Base-by-base conservation (phyloP, 108 stramenopile species). In the Pinguiococcus pyrenoidosus region DNA sequence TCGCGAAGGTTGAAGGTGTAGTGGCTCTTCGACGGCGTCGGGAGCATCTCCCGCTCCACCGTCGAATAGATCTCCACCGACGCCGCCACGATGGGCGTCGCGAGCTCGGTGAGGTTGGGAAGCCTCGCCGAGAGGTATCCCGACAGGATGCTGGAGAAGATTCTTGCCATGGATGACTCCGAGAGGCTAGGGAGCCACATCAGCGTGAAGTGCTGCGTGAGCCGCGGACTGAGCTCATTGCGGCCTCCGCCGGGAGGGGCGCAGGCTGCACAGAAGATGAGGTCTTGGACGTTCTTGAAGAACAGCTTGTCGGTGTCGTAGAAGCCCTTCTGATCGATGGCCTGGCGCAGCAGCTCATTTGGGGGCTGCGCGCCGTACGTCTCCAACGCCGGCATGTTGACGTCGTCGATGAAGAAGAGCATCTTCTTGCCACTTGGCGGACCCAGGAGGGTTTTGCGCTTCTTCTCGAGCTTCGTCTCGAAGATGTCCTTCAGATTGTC, bases 321-420 rank as follows among this genome's bases (percentile, higher is more conserved):
- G 49, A 69, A 74, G 17, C 69, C 73, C 8, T 63, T 57, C 10
- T 63, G 64, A 46, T 77, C 76, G 17, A 77, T 51, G 23, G 47
- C 58, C 55, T 56, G 75, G 9, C 76, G 70, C 4, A 77, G 35
- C 23, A 77, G 63, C 49, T 77, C 76, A 20, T 72, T 75, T 8
- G 76, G 76, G 2, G 76, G 76, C 44, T 75, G 73, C 4, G 76
- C 73, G 8, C 73, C 74, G 41, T 75, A 75, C 6, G 59, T 71
- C 54, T 77, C 76, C 1, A 69, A 55, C 17, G 69, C 70, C 3
- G 76, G 76, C 76, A 77, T 77, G 49, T 77, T 77, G 37, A 74
- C 27, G 32, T 77, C 76, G 53, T 77, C 76, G 14, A 77, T 65
- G 33, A 77, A 74, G 37, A 74, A 46, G 18, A 69, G 54, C 73